Percentiles rank a stretch among this genome's conserved stretches.
Conservation (phyloP, 2,329 filamentous ascomycete species). For the Sclerotinia glacialis region DNA sequence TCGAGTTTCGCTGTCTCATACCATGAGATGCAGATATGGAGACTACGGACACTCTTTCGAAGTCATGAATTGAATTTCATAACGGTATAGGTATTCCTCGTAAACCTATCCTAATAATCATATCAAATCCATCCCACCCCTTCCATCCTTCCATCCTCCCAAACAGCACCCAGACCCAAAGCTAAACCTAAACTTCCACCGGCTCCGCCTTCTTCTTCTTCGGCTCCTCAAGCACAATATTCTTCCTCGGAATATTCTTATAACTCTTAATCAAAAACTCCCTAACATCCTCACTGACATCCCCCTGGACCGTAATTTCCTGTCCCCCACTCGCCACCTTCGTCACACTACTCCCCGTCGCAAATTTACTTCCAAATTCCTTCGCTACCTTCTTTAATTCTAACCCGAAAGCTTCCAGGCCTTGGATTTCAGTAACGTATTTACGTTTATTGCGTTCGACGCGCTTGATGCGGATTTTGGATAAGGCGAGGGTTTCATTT, state of each 20-base stretch:
- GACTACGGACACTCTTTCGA: neutral
- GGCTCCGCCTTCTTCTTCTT: constrained; percentile 80
- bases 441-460: constrained; percentile 99
- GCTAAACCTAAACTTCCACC: constrained; percentile 3
- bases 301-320: constrained; percentile 96
- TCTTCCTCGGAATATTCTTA: constrained; percentile 86
- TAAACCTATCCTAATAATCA: neutral
- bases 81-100: neutral
- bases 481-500: constrained; percentile 72
- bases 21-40: neutral
- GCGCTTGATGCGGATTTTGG: constrained; percentile 86
- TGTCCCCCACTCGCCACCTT: constrained; percentile 83
- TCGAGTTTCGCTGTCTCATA: neutral
- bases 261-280: constrained; percentile 90
- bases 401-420: constrained; percentile 84
- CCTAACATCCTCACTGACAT: constrained; percentile 90
- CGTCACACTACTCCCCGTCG: constrained; percentile 88
- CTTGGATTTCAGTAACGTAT: constrained; percentile 88
- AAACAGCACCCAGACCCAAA: neutral
- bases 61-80: neutral
- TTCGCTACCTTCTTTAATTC: constrained; percentile 96
- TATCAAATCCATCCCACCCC: neutral
- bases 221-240: constrained; percentile 91
- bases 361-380: constrained; percentile 98
- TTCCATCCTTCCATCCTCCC: neutral